phyloP scores from a whole-genome alignment of 2,329 filamentous ascomycete genomes.

The Talaromyces funiculosus region DNA sequence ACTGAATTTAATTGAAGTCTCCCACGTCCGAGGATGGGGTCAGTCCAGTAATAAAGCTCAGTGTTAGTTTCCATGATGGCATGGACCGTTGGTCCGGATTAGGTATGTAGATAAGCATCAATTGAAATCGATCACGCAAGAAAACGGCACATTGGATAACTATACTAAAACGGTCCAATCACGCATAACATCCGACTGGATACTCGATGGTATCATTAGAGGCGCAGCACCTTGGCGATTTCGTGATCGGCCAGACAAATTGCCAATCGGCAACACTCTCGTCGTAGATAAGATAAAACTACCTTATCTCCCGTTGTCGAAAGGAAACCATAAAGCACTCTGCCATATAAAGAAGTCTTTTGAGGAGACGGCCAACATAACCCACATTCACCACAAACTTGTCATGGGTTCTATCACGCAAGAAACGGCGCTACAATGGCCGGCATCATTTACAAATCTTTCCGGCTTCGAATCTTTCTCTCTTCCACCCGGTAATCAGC shows the following conservation, averaged over 20 bases:
- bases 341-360: background rate
- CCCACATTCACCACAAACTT: background rate
- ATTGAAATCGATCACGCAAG: background rate
- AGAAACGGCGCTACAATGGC: background rate
- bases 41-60: background rate
- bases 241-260: background rate
- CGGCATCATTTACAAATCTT: background rate
- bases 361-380: background rate
- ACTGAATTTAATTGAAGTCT: background rate
- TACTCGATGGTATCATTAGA: background rate
- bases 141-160: background rate
- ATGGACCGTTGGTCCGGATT: background rate
- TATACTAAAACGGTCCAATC: background rate
- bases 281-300: background rate
- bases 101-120: background rate
- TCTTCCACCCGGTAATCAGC: slow-evolving; percentile 39
- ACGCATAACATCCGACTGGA: background rate
- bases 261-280: background rate
- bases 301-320: background rate
- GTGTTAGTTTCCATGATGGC: background rate
- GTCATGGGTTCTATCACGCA: background rate
- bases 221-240: background rate
- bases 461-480: slow-evolving; percentile 34
- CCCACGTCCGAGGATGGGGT: background rate
- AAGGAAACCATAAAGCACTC: background rate